Evolutionary conservation across 2,329 filamentous ascomycete species (phyloP).

Genomic region (Fusarium lateritium): DNA sequence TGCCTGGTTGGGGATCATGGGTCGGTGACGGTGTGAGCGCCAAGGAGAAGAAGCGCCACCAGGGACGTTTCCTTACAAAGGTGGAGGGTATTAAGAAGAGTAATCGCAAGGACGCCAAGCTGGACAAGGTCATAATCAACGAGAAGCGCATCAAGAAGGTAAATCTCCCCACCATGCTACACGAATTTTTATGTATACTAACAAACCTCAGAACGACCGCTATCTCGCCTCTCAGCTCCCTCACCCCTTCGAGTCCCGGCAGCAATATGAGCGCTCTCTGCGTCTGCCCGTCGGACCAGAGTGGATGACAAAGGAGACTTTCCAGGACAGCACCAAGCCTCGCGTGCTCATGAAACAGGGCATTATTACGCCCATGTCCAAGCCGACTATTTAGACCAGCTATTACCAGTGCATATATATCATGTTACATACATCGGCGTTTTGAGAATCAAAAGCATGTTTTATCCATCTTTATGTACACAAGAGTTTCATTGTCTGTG

Average conservation of each 20-base stretch:
- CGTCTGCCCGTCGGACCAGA: constrained; percentile 91
- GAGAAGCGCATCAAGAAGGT: constrained; percentile 93
- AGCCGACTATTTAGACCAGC: constrained; percentile 67
- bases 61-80: constrained; percentile 74
- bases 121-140: constrained; percentile 90
- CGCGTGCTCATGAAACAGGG: constrained; percentile 92
- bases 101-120: constrained; percentile 84
- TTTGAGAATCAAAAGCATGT: constrained; percentile 33
- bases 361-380: constrained; percentile 88
- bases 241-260: constrained; percentile 87
- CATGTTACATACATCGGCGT: constrained; percentile 26
- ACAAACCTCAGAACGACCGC: constrained; percentile 76
- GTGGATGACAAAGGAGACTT: constrained; percentile 96
- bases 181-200: not conserved
- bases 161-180: constrained; percentile 41
- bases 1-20: constrained; percentile 97
- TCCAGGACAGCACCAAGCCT: constrained; percentile 91
- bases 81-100: constrained; percentile 81
- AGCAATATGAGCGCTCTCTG: constrained; percentile 92
- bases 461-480: not conserved
- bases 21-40: constrained; percentile 85
- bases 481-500: not conserved
- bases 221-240: constrained; percentile 89
- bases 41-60: constrained; percentile 75
- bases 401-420: constrained; percentile 1